Evolutionary conservation across 1,139 yeast genomes (phyloP), one percentile per base, ranked within the genome.

Genomic region (Saccharomyces hybrid): DNA sequence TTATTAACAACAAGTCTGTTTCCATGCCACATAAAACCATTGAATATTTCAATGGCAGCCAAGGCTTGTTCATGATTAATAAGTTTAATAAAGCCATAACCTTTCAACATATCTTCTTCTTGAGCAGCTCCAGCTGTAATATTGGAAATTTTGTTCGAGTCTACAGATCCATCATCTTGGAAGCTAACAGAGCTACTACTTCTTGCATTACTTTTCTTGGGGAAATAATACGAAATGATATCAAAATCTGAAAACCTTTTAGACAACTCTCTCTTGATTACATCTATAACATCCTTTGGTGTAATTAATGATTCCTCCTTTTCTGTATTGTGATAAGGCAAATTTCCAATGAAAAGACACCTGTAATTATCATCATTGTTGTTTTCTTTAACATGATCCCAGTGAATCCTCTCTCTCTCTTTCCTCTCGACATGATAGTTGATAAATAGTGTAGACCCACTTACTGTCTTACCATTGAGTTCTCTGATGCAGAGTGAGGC

Each of bases 381-480:
- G 47, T 58, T 64, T 49, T 64, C 68, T 50, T 63, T 66, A 7
- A 62, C 51, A 44, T 66, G 68, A 26, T 60, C 62, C 58, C 64
- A 60, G 49, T 65, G 67, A 5, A 64, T 55, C 26, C 69, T 57
- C 73, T 80, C 55, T 58, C 83, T 69, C 57, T 78, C 82, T 58
- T 74, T 75, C 59, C 80, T 77, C 29, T 81, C 79, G 41, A 79
- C 75, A 58, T 79, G 83, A 58, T 77, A 79, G 59, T 79, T 79
- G 42, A 79, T 67, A 57, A 75, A 78, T 44, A 78, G 60, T 25
- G 68, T 64, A 26, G 75, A 71, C 1, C 76, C 79, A 27, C 70
- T 68, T 34, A 76, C 61, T 31, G 63, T 59, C 38, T 66, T 59
- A 13, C 79, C 80, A 58, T 78, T 77, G 31, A 79, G 63, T 49